Conservation (phyloP, 2,329 filamentous ascomycete species). For the Trichothecium sympodiale region DNA sequence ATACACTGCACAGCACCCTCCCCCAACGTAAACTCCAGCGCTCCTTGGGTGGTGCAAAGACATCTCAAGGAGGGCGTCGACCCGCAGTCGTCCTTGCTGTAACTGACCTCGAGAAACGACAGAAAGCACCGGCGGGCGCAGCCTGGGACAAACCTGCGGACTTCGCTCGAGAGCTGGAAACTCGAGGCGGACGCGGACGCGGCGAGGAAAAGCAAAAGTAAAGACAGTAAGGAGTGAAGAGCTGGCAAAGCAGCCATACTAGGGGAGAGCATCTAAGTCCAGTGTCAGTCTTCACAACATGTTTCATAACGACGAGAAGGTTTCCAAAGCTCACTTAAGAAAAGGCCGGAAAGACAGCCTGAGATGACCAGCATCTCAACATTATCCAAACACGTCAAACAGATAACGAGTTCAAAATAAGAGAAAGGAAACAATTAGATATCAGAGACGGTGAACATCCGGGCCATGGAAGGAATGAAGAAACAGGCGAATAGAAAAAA, state of each 20-base stretch:
- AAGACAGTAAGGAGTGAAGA: slow-evolving; percentile 17
- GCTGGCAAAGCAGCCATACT: slow-evolving; percentile 29
- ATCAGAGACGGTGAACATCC: background rate
- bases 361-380: slow-evolving; percentile 26
- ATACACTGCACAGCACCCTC: slow-evolving; percentile 62
- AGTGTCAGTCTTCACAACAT: slow-evolving; percentile 2
- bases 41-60: slow-evolving; percentile 49
- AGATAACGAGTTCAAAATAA: background rate
- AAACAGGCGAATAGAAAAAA: background rate
- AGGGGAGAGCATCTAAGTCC: slow-evolving; percentile 26
- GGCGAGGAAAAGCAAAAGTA: slow-evolving; percentile 16
- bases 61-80: slow-evolving; percentile 44
- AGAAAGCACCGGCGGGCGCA: slow-evolving; percentile 53
- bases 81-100: slow-evolving; percentile 36
- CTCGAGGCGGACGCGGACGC: slow-evolving; percentile 15
- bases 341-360: slow-evolving; percentile 8
- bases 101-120: slow-evolving; percentile 52
- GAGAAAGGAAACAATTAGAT: background rate
- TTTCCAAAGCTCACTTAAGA: slow-evolving; percentile 7
- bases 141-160: slow-evolving; percentile 36
- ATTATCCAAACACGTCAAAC: slow-evolving; percentile 4
- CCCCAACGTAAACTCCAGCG: slow-evolving; percentile 56
- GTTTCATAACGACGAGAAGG: background rate
- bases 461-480: background rate
- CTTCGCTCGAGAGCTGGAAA: slow-evolving; percentile 19